Evolutionary conservation across 2,329 filamentous ascomycete species (phyloP), one percentile per base, ranked within the genome.

Genomic region (Penicillium italicum): DNA sequence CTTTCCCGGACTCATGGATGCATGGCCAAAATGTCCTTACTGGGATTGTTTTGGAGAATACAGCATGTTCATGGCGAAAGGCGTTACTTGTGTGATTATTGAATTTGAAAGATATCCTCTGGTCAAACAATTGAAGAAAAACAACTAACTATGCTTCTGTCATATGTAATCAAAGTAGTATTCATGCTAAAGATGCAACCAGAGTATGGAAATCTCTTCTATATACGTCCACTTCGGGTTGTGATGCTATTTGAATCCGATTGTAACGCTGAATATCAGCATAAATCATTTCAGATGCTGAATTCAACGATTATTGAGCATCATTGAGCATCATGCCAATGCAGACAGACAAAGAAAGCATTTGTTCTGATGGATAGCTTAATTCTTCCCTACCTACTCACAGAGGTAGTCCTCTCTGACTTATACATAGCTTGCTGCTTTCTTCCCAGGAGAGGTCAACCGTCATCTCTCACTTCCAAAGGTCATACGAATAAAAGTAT

Each of bases 1-100:
- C 10, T 10, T 24, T 14, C 38, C 42, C 18, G 11, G 36, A 33
- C 12, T 11, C 6, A 18, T 34, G 14, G 20, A 45, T 40, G 3
- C 7, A 18, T 34, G 30, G n/a, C 11, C 26, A 33, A 47, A 30
- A 46, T 53, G 22, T 33, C 31, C n/a, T 26, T 12, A 5, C 24
- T 40, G 16, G 31, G 20, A 55, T 30, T 2, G 5, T 22, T 28
- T 28, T 20, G 26, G 33, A 14, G 38, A 50, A 42, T 44, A 61
- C 52, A 59, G 56, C 61, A 58, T 59, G 14, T 36, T 20, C 45
- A 49, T 56, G 55, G 58, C 53, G 55, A 36, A 50, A 42, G 58
- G 55, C 36, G 57, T 55, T 59, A 46, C 38, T 16, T 43, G n/a
- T 34, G 41, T 48, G 30, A 33, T 55, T 41, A 20, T 38, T 20